Evolutionary conservation across 2,329 filamentous ascomycete species (phyloP).

Genomic region (Raffaelea ambrosiae): DNA sequence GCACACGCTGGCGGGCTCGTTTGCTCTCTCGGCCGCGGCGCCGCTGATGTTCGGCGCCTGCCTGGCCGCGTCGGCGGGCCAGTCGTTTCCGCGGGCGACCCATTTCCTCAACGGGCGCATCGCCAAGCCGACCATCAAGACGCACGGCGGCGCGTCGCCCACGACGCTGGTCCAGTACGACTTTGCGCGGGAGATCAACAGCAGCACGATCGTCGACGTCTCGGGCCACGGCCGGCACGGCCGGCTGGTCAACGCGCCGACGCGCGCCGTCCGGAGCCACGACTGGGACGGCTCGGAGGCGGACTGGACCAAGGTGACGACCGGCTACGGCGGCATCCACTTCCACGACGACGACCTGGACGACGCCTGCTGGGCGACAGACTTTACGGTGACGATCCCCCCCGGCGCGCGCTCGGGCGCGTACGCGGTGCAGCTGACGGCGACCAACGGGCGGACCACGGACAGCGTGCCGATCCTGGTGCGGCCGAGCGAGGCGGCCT

Average conservation of each 20-base stretch:
- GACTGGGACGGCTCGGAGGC: slow-evolving; percentile 5
- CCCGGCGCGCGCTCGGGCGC: slow-evolving; percentile 3
- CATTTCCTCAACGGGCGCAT: slow-evolving; percentile 8
- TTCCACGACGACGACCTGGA: slow-evolving; percentile 10
- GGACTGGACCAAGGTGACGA: slow-evolving; percentile 3
- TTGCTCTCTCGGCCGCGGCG: not conserved
- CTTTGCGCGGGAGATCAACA: slow-evolving; percentile 3
- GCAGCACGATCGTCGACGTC: slow-evolving; percentile 1
- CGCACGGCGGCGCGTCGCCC: too few relatives aligned
- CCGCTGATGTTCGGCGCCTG: not conserved
- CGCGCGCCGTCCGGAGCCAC: slow-evolving; percentile 3
- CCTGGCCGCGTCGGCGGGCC: not conserved
- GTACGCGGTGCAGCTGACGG: slow-evolving; percentile 3
- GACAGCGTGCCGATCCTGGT: slow-evolving; percentile 6
- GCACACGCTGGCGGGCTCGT: not conserved
- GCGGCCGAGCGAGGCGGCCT: not conserved
- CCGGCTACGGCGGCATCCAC: slow-evolving; percentile 9
- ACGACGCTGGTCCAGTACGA: not conserved
- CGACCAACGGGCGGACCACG: not conserved
- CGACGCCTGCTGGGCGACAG: slow-evolving; percentile 6
- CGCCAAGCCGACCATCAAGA: not conserved
- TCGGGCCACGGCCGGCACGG: slow-evolving; percentile 1
- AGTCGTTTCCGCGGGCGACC: not conserved
- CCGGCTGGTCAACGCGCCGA: slow-evolving; percentile 3
- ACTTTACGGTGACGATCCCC: slow-evolving; percentile 3